These are phyloP conservation scores for Quercus alba DNA, from an alignment of 306 rosid species.

Conservation along the genomic window DNA sequence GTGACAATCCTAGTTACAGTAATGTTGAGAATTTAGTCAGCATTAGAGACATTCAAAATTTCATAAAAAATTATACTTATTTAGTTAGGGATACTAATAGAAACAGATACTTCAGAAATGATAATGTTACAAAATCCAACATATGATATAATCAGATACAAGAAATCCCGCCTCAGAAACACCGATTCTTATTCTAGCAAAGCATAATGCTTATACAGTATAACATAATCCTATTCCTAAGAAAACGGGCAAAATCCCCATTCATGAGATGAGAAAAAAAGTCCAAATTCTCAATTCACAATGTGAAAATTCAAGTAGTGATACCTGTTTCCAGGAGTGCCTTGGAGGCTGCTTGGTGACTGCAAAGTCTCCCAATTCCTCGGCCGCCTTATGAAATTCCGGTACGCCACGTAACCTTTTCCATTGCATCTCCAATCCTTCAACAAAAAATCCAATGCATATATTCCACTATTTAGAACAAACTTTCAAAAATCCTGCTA, in stretches of 20 bases:
- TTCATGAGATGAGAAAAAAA: neutral
- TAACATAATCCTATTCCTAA: neutral
- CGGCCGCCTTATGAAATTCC: constrained; percentile 70
- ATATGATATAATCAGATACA: neutral
- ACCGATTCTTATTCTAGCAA: too few species aligned
- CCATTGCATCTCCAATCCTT: constrained; percentile 96
- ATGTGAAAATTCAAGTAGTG: neutral
- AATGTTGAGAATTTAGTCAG: too few species aligned
- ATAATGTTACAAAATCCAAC: neutral
- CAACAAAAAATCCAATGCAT: constrained; percentile 11
- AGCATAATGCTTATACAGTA: neutral
- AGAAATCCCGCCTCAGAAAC: neutral
- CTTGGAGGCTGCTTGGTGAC: constrained; percentile 68
- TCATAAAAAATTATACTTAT: too few species aligned
- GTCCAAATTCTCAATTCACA: neutral
- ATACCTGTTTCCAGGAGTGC: constrained; percentile 98
- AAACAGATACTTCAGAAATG: neutral
- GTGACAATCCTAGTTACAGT: too few species aligned
- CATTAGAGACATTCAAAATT: too few species aligned
- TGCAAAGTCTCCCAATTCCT: constrained; percentile 71
- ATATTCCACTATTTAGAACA: neutral
- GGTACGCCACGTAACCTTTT: constrained; percentile 83
- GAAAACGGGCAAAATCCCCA: neutral
- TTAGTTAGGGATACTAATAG: too few species aligned
- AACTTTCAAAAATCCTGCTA: neutral